Percentiles rank a stretch among this genome's conserved stretches.
phyloP scores from a whole-genome alignment of 2,329 filamentous ascomycete species.

The Colletotrichum spaethianum region DNA sequence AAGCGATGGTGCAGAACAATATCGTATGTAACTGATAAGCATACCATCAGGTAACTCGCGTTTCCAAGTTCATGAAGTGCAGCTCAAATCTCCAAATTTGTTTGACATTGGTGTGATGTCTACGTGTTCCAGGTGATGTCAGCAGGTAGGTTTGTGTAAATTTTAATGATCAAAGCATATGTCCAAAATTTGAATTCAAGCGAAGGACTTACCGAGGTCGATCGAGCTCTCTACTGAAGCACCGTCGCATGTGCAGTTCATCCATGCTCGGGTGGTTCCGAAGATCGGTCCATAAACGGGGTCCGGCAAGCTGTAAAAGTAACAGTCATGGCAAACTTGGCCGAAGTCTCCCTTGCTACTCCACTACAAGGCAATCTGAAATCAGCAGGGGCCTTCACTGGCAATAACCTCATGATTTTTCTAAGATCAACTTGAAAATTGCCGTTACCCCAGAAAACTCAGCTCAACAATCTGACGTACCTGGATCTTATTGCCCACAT shows the following conservation, averaged over 20 bases:
- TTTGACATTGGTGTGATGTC: conserved; percentile 8
- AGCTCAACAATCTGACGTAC: not conserved
- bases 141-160: not conserved
- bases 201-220: conserved; percentile 22
- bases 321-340: conserved; percentile 46
- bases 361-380: conserved; percentile 6
- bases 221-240: conserved; percentile 9
- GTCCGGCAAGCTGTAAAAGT: conserved; percentile 38
- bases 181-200: not conserved
- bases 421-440: no score
- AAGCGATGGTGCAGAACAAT: not conserved
- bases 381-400: not conserved
- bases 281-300: conserved; percentile 28
- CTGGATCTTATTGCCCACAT: conserved; percentile 19
- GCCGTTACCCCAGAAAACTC: not conserved
- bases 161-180: fast-evolving
- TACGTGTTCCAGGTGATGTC: not conserved
- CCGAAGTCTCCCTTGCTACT: conserved; percentile 39
- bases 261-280: conserved; percentile 23
- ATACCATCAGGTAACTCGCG: not conserved
- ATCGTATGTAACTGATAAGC: not conserved
- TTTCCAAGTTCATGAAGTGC: not conserved
- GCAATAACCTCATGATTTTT: conserved; percentile 32
- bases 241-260: conserved; percentile 36
- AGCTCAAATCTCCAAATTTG: conserved; percentile 6